Evolutionary conservation across 371 early-diverging fungal genomes (phyloP).

Genomic region (Mortierella sp.): DNA sequence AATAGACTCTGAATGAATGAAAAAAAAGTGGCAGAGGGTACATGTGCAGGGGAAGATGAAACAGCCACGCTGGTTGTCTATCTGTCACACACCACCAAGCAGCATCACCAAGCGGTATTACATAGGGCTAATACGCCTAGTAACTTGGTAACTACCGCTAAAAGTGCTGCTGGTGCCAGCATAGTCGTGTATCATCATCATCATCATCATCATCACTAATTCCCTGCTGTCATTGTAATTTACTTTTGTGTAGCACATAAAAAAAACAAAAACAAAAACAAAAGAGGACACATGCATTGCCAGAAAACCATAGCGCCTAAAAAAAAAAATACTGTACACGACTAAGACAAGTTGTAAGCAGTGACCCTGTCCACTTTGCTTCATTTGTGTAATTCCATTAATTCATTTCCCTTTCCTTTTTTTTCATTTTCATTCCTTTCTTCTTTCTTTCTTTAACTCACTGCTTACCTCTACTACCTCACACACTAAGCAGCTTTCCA

Average conservation of each 20-base stretch:
- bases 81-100: not conserved
- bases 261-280: too few relatives aligned
- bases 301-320: constrained; percentile 4
- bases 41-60: not conserved
- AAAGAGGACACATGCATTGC: not conserved
- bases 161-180: too few relatives aligned
- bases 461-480: not conserved
- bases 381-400: not conserved
- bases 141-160: too few relatives aligned
- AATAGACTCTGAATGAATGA: too few relatives aligned
- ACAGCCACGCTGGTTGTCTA: not conserved
- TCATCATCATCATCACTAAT: too few relatives aligned
- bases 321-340: not conserved
- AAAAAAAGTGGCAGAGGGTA: not conserved
- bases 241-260: too few relatives aligned
- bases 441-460: not conserved
- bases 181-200: too few relatives aligned
- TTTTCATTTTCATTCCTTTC: not conserved
- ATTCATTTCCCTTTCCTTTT: too few relatives aligned
- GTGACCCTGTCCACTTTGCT: constrained; percentile 4
- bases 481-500: not conserved
- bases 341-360: not conserved
- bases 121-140: too few relatives aligned
- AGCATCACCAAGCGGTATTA: too few relatives aligned
- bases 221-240: too few relatives aligned